Percentiles rank a stretch among this genome's conserved stretches.
These are phyloP conservation scores for Boletus fagicola DNA, from an alignment of 768 basidiomycete genomes.

Conservation along the genomic window DNA sequence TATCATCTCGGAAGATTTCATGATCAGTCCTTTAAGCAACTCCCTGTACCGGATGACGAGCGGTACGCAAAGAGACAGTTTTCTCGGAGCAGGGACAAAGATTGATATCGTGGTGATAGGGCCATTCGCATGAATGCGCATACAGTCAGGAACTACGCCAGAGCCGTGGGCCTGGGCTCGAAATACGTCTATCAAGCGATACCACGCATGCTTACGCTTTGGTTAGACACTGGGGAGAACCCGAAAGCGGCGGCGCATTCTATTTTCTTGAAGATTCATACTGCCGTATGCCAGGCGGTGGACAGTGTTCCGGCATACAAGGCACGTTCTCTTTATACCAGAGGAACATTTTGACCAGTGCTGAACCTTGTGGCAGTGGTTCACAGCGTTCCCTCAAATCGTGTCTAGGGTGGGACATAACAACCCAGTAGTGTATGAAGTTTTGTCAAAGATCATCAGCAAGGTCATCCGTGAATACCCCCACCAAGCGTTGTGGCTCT, in stretches of 20 bases:
- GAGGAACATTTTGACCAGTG: not conserved
- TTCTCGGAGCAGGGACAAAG: not conserved
- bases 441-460: conserved; percentile 65
- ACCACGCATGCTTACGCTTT: conserved; percentile 89
- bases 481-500: conserved; percentile 90
- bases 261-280: conserved; percentile 55
- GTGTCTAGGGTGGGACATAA: conserved; percentile 87
- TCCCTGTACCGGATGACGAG: conserved; percentile 51
- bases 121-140: conserved; percentile 61
- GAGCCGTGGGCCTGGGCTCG: conserved; percentile 76
- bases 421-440: conserved; percentile 55
- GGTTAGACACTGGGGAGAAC: conserved; percentile 85
- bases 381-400: conserved; percentile 93
- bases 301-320: conserved; percentile 74
- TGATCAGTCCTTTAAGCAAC: conserved; percentile 66
- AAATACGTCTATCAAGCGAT: conserved; percentile 97
- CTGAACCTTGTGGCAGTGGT: conserved; percentile 62
- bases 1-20: conserved; percentile 89
- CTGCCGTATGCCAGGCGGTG: conserved; percentile 52
- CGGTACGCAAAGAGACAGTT: conserved; percentile 38
- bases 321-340: conserved; percentile 38
- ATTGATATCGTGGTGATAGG: conserved; percentile 34
- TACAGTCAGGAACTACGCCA: conserved; percentile 65
- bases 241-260: conserved; percentile 29
- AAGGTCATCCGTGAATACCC: conserved; percentile 81